Percentiles rank a stretch among this genome's conserved stretches.
Conservation (phyloP, 2,329 filamentous ascomycete genomes). For the Elsinoe australis region DNA sequence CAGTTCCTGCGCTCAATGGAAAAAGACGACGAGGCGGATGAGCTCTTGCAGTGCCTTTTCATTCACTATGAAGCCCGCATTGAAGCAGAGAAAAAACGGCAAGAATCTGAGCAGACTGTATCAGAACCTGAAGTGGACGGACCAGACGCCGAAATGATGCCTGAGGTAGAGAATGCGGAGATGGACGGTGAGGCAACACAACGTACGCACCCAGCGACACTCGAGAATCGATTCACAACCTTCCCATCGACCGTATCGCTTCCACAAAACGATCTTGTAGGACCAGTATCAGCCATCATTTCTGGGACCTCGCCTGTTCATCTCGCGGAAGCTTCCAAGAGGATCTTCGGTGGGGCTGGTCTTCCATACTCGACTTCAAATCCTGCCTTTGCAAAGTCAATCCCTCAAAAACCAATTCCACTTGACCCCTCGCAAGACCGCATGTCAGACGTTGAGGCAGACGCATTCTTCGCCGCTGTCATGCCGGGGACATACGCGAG, state of each 20-base stretch:
- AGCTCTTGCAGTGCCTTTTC: constrained; percentile 14
- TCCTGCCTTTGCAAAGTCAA: constrained; percentile 47
- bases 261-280: constrained; percentile 60
- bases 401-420: constrained; percentile 57
- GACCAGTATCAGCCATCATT: constrained; percentile 63
- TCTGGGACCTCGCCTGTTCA: constrained; percentile 59
- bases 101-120: constrained; percentile 24
- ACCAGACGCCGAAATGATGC: constrained; percentile 22
- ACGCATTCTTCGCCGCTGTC: constrained; percentile 62
- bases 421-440: constrained; percentile 56
- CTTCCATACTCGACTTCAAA: constrained; percentile 72
- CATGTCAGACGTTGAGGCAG: constrained; percentile 69
- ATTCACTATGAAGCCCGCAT: constrained; percentile 20
- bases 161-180: constrained; percentile 22
- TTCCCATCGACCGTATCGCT: constrained; percentile 66
- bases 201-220: constrained; percentile 67
- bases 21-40: constrained; percentile 11
- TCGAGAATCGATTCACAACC: constrained; percentile 65
- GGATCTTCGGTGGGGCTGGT: constrained; percentile 65
- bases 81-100: constrained; percentile 29
- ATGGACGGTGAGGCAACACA: constrained; percentile 29
- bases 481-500: constrained; percentile 66
- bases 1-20: constrained; percentile 5
- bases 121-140: constrained; percentile 56
- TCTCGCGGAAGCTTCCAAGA: constrained; percentile 62